Base-by-base conservation (phyloP, 768 basidiomycete species). In the Leccinum subgranulosum region DNA sequence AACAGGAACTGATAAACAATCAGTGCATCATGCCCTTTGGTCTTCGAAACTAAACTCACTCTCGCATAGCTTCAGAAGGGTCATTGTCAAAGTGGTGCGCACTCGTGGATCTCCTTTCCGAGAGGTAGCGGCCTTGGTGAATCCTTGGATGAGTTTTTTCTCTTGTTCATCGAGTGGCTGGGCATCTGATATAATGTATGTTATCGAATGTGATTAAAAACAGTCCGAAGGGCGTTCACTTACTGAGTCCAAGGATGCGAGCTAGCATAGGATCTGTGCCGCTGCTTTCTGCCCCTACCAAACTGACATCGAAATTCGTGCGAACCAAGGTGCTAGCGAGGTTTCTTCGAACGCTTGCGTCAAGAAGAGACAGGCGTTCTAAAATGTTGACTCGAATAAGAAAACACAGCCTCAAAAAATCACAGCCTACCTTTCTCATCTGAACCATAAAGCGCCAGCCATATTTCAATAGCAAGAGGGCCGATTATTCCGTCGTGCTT, bases 381-480 rank as follows among this genome's bases (percentile, higher is more conserved):
- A 11, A 27, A 51, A 53, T 15, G 0, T 21, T 10, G 15, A 48
- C 39, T 2, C 28, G 39, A 14, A 29, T 25, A 31, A 4, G 45
- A 3, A 28, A 11, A 1, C 6, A 15, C 11, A 23, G 19, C 11
- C 3, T n/a, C 29, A 43, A 2, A 47, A 15, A 6, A 2, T 8
- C 27, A 6, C 9, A 6, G 3, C 64, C 0, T 50, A 61, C 67
- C 7, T 39, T 1, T 50, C 0, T 61, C 60, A 21, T 8, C 11
- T 2, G 21, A 23, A 27, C 65, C 31, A 1, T 59, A 51, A 8
- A 69, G 41, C 2, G 25, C 49, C 17, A 69, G 58, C 3, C 53
- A 46, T 53, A 65, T 58, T 33, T 67, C 67, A 2, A 65, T 61
- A 17, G 67, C 65, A 2, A 68, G 58, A 15, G 53, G 58, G n/a